Evolutionary conservation across 2,329 filamentous ascomycete genomes (phyloP), one percentile per base, ranked within the genome.

Genomic region (Aspergillus thermomutatus): DNA sequence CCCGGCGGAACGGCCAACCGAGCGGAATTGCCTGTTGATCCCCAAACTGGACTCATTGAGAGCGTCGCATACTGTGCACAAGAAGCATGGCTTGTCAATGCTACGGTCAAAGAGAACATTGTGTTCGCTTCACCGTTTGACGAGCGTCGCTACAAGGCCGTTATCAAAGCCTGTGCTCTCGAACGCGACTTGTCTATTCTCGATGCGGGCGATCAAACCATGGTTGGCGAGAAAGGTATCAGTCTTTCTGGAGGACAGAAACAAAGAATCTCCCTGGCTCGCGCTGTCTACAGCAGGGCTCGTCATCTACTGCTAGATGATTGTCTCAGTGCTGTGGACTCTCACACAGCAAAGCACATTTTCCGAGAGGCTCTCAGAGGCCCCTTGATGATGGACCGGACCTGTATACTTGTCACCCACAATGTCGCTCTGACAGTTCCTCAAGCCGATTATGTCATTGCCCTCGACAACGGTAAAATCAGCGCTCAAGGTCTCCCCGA

Each of bases 271-370:
- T 97, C 93, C 14, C 83, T 99, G 47, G 94, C 94, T n/a, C 87
- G 94, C 64, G 94, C 94, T 1, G 82, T 99, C n/a, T 99, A 99
- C 76, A 96, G 91, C 63, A 93, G 91, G 74, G 95, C 92, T 5
- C 88, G 88, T 53, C 93, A 97, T 72, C 78, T 99, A 17, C 83
- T 99, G 10, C 82, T 99, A 50, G 94, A 99, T 69, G 94, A 99
- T 73, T 96, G 95, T 61, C 82, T 99, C 46, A 97, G 92, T 69
- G 94, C 94, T 27, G 94, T 99, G 34, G 94, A 99, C 73, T 95
- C 94, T 3, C 94, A 99, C 67, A 97, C 94, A 0, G 92, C 92
- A 2, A 95, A 97, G 73, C 97, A 95, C 88, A 97, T 99, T 64
- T 97, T 97, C 76, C 89, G 89, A 70, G 89, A 96, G 74, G 96